Evolutionary conservation across 148 eudicot genomes (phyloP).

Genomic region (Rhododendron vialii): DNA sequence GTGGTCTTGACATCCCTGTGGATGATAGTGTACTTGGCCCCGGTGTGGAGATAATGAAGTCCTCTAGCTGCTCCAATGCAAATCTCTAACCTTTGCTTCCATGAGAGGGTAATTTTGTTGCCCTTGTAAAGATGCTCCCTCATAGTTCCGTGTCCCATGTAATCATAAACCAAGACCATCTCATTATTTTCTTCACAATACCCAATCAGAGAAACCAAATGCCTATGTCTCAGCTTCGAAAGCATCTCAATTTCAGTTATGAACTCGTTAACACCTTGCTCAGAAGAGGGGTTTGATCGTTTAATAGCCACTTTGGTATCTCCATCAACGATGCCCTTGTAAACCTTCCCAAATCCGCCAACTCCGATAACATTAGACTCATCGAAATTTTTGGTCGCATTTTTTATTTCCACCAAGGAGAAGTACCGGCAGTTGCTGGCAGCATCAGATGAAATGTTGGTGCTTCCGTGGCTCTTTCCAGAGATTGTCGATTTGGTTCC

Average conservation of each 20-base stretch:
- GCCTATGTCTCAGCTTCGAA: constrained; percentile 40
- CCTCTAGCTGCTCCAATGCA: constrained; percentile 52
- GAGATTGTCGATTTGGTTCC: constrained; percentile 21
- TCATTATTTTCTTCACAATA: constrained; percentile 45
- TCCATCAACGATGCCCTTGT: constrained; percentile 36
- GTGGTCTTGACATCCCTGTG: constrained; percentile 51
- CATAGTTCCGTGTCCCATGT: constrained; percentile 47
- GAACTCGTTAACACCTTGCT: constrained; percentile 49
- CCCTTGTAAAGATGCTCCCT: constrained; percentile 49
- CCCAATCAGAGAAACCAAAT: constrained; percentile 46
- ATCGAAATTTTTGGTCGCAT: constrained; percentile 41
- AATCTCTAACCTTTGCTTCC: constrained; percentile 55
- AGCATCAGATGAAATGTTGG: constrained; percentile 39
- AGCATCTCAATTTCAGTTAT: constrained; percentile 52
- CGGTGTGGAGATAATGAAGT: constrained; percentile 49
- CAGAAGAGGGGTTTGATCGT: constrained; percentile 48
- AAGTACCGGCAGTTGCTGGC: constrained; percentile 45
- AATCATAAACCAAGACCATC: constrained; percentile 44
- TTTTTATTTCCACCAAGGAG: constrained; percentile 34
- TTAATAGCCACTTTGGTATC: constrained; percentile 42
- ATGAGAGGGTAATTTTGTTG: constrained; percentile 32
- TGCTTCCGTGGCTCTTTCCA: constrained; percentile 34
- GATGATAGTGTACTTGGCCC: constrained; percentile 40
- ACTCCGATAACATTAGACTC: constrained; percentile 49
- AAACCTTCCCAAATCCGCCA: constrained; percentile 56